These are phyloP conservation scores for Amphirosellinia nigrospora DNA, from an alignment of 495 filamentous ascomycete species.

Conservation along the genomic window DNA sequence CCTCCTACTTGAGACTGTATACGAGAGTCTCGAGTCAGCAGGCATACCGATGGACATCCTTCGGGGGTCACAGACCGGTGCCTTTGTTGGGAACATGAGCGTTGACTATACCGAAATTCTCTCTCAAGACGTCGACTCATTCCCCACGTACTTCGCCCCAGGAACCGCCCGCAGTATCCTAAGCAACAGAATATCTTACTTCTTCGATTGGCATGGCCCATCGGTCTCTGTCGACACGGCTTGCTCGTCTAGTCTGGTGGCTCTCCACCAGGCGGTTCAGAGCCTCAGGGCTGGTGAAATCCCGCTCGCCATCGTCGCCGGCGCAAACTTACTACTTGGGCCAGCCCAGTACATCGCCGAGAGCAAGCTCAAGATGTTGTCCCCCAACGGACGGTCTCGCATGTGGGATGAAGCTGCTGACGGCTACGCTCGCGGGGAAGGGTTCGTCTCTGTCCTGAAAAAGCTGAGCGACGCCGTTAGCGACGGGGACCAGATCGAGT, in stretches of 20 bases:
- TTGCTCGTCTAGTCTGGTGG: constrained; percentile 61
- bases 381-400: constrained; percentile 41
- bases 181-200: constrained; percentile 61
- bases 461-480: constrained; percentile 54
- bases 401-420: constrained; percentile 58
- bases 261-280: constrained; percentile 57
- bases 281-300: constrained; percentile 54
- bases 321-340: constrained; percentile 35
- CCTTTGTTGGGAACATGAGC: constrained; percentile 55
- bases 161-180: constrained; percentile 42
- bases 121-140: constrained; percentile 44
- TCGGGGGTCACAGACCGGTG: constrained; percentile 52
- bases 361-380: constrained; percentile 23
- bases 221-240: constrained; percentile 65
- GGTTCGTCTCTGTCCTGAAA: constrained; percentile 62
- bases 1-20: constrained; percentile 41
- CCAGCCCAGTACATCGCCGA: constrained; percentile 42
- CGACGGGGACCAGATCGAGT: constrained; percentile 60
- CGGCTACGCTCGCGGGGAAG: constrained; percentile 67
- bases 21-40: constrained; percentile 46
- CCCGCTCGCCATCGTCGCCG: constrained; percentile 39
- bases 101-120: constrained; percentile 53
- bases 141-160: constrained; percentile 50
- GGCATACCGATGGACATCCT: constrained; percentile 47
- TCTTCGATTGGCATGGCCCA: constrained; percentile 62